Evolutionary conservation across 441 rosid species (phyloP).

Genomic region (Corymbia citriodora): DNA sequence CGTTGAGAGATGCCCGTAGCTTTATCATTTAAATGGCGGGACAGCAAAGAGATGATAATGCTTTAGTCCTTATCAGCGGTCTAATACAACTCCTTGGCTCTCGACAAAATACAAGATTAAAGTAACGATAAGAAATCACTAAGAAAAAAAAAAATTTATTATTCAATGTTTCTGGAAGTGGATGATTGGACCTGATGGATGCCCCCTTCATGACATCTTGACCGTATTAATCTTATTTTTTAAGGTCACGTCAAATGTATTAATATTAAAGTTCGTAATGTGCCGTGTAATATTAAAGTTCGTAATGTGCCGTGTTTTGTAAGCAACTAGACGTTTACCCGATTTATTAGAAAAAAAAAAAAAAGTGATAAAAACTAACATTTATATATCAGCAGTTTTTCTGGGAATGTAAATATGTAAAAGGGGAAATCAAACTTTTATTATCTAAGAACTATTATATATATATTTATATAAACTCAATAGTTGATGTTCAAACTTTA

Average conservation of each 20-base stretch:
- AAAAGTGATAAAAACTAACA: background rate
- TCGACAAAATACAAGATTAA: background rate
- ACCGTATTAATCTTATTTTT: background rate
- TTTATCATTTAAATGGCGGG: background rate
- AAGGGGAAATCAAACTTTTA: background rate
- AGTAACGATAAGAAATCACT: background rate
- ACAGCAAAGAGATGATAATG: background rate
- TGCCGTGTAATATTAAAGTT: background rate
- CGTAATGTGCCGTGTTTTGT: background rate
- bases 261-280: background rate
- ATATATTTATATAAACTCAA: background rate
- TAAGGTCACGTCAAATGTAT: background rate
- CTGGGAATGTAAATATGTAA: background rate
- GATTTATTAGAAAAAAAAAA: background rate
- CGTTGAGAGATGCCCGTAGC: background rate
- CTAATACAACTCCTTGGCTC: background rate
- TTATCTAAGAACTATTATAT: background rate
- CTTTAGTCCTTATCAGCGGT: background rate
- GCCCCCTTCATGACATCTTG: background rate
- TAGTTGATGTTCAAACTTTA: background rate
- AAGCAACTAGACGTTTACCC: background rate
- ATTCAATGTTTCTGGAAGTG: background rate
- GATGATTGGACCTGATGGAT: background rate
- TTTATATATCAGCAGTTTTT: background rate
- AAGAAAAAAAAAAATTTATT: background rate